Base-by-base conservation (phyloP, 768 basidiomycete species). In the Hygrophorus pudorinus region DNA sequence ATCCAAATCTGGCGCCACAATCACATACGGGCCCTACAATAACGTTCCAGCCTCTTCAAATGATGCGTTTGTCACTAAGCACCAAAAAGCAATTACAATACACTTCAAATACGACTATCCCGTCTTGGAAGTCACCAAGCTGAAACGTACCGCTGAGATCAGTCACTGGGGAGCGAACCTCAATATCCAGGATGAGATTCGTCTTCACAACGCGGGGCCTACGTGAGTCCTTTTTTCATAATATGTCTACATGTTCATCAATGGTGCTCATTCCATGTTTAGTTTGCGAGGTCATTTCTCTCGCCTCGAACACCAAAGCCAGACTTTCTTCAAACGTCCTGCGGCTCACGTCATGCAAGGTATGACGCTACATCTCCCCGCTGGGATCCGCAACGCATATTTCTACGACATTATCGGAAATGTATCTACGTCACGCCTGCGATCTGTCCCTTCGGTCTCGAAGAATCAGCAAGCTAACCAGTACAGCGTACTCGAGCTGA, bases 81-180 rank as follows among this genome's bases (percentile, higher is more conserved):
- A 77, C 53, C 88, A 93, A 56, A 73, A 81, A 52, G 68, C 68
- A 21, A 59, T 93, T 50, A 64, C 65, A 10, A 68, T 96, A 2
- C 91, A 94, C 58, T 98, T 91, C 65, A 67, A 71, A 51, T 82
- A 83, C 46, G 85, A 82, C n/a, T 70, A 80, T 47, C 89, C 94
- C 0, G 76, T 96, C 34, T 58, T 92, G 17, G 79, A 89, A 51
- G 66, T 97, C 41, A 71, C 68, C 27, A 79, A 70, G 34, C 73
- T 96, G 27, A 72, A 76, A 48, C 80, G 96, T 39, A 55, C 72
- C 0, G 90, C 82, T 1, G 94, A 99, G 65, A 80, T 99, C 51
- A 94, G 91, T 51, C 94, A 98, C 58, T 98, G 94, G 96, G 93
- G 94, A 28, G 78, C 80, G 33, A 96, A 96, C 61, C 59, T 99